These are phyloP conservation scores for Pezicula rhizophila DNA, from an alignment of 2,329 filamentous ascomycete genomes.

Conservation along the genomic window DNA sequence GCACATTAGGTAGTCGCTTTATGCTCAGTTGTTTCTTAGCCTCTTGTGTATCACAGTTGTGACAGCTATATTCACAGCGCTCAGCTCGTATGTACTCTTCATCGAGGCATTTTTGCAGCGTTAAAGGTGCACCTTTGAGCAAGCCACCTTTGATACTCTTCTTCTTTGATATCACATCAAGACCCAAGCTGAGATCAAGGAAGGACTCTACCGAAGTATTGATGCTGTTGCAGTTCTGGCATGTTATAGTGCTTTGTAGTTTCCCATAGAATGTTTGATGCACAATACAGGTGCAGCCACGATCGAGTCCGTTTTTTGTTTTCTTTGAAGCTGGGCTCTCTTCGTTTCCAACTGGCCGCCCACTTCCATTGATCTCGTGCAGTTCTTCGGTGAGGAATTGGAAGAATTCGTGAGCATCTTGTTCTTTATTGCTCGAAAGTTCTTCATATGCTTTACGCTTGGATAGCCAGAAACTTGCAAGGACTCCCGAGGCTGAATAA, in stretches of 20 bases:
- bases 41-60: conserved; percentile 71
- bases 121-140: conserved; percentile 40
- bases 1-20: conserved; percentile 76
- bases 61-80: conserved; percentile 83
- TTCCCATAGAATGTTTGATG: conserved; percentile 94
- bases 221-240: conserved; percentile 76
- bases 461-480: conserved; percentile 85
- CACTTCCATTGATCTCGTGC: conserved; percentile 67
- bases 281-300: conserved; percentile 75
- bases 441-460: conserved; percentile 67
- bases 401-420: conserved; percentile 96
- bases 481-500: conserved; percentile 82
- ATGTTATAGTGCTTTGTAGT: conserved; percentile 83
- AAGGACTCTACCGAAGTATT: conserved; percentile 84
- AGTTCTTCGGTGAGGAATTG: conserved; percentile 91
- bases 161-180: conserved; percentile 71
- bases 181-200: conserved; percentile 80
- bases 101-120: conserved; percentile 68
- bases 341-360: conserved; percentile 32
- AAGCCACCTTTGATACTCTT: conserved; percentile 35
- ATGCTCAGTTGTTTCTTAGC: conserved; percentile 81
- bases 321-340: conserved; percentile 18
- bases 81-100: conserved; percentile 83
- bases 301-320: conserved; percentile 20
- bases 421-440: conserved; percentile 85